Base-by-base conservation (phyloP, 768 basidiomycete genomes). In the Peribolospora baueri region DNA sequence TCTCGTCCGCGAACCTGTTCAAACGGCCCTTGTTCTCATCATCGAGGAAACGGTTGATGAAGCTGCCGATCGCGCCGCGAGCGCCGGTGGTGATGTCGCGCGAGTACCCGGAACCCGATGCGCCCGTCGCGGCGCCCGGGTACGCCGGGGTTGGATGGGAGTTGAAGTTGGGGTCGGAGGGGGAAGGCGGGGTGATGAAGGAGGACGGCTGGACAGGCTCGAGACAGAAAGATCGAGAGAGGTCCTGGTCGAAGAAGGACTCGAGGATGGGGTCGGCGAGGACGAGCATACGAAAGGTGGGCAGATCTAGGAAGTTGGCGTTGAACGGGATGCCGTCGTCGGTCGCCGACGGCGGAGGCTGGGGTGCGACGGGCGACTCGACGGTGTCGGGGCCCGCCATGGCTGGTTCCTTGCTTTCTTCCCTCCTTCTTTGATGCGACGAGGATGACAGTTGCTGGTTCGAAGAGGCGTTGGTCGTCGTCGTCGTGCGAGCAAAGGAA, bases 281-380 rank as follows among this genome's bases (percentile, higher is more conserved):
- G 4, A 98, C 83, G 46, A 97, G 91, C 93, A 97, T 98, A 5
- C 93, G 80, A 78, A 98, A 98, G 77, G 84, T 88, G 42, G 83
- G 81, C 52, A 87, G 76, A 67, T 88, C 90, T 52, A 97, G 79
- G 88, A 25, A 25, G 86, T 61, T 83, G 78, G 65, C 90, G 90
- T 25, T 25, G 25, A 25, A 25, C 25, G 25, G 25, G 25, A 25
- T 25, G 25, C 25, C 25, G 25, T 25, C 25, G 25, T 25, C 25
- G 25, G 25, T 25, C 25, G 25, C 25, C 25, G 25, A 25, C 25
- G 25, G 25, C 25, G 25, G 25, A 25, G 25, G 25, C 25, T 25
- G 25, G 25, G 80, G 74, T 10, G 76, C 76, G 48, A 81, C 72
- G 52, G 61, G 1, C 61, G 57, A 48, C 63, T 58, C 4, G 58